Base-by-base conservation (phyloP, 2,329 filamentous ascomycete species). In the Botrytis paeoniae region DNA sequence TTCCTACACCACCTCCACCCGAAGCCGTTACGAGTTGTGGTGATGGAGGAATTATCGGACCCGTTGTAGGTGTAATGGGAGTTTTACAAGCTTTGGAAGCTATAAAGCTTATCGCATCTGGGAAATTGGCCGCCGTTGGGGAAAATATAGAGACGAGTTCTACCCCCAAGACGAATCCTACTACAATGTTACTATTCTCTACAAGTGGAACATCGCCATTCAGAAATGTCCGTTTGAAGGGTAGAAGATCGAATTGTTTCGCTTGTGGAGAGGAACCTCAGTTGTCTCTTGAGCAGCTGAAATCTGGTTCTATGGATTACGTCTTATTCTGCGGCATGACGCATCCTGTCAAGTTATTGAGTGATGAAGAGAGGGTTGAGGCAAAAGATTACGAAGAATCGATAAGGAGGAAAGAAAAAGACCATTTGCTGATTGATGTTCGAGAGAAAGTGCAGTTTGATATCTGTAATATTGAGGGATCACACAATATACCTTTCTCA, bases 41-140 rank as follows among this genome's bases (percentile, higher is more conserved):
- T 59, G 96, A 99, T 81, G 95, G 95, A 16, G 96, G 96, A 0
- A 94, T 99, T 14, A 79, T 99, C 1, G 96, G 96, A 0, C 95
- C 96, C 0, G 94, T 98, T 0, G 96, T 99, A 0, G 96, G 96
- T 0, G 87, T 90, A 0, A 98, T 99, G 93, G 96, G 96, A 12
- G 91, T 97, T 0, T 83, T 98, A 72, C 96, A 98, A 83, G 95
- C 96, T 0, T 85, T 97, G 1, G 94, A 98, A 83, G 90, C 93
- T 0, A 90, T 98, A 78, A 96, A 97, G 80, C 82, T 98, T n/a
- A 86, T 98, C 25, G 86, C 89, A 4, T 78, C 78, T 62, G 78
- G 73, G 70, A 80, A 73, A 73, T 65, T 79, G 37, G 61, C 64
- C 3, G 37, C 48, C 32, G 9, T 41, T 29, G 73, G 32, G 39